Base-by-base conservation (phyloP, 257 asterid species). In the Nicotiana undulata region DNA sequence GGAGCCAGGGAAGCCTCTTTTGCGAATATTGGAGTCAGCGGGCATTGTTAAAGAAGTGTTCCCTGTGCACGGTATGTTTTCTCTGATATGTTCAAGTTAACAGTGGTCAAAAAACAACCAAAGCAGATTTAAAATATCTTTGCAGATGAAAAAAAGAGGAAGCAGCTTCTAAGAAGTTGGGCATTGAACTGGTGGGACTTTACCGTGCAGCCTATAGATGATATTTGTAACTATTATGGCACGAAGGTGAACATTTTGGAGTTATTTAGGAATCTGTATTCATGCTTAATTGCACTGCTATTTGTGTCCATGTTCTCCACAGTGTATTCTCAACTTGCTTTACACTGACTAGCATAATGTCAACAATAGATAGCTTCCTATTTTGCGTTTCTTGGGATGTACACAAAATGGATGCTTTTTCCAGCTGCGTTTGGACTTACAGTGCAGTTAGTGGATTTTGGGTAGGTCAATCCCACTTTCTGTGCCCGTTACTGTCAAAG, bases 351-450 rank as follows among this genome's bases (percentile, higher is more conserved):
- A 49, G 52, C 66, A 40, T 82, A 56, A 76, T 82, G 67, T n/a
- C 17, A 63, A 58, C 16, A 83, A 83, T 82, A 95, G 99, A 91
- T 96, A 76, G 99, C 98, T 17, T 90, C 95, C 46, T 96, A 96
- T 85, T 96, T 96, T 76, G 86, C 94, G 8, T 94, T 96, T 84
- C 96, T 96, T 59, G 98, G 98, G 79, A 96, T 93, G 97, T 96
- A 87, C 88, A 91, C 99, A 17, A 90, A 86, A 83, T 96, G 99
- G 99, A 88, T 96, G 93, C 63, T 96, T 13, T 92, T 93, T 88
- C 98, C 99, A 26, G 99, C 98, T 79, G 85, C 89, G 16, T 85
- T 96, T 76, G 99, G 99, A 53, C 86, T 93, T 53, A 78, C 86
- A 5, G 89, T 93, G 84, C 98, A 94, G 76, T 86, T 91, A 80